Conservation (phyloP, 352 stramenopile genomes). For the Salisapilia sapeloensis region DNA sequence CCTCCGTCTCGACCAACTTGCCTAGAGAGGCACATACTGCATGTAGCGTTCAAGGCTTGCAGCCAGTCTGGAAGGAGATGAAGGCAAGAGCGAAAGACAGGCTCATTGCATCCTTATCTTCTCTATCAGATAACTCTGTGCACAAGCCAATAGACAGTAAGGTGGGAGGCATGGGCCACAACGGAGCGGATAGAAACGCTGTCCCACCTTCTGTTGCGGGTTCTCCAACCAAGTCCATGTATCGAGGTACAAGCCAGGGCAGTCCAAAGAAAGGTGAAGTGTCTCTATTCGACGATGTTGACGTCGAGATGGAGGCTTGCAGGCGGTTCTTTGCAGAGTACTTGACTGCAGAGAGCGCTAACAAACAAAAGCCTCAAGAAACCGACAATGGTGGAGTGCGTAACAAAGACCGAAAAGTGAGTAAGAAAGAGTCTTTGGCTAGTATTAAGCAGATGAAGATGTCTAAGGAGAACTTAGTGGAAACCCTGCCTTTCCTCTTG, state of each 20-base stretch:
- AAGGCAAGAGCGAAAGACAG: conserved; percentile 33
- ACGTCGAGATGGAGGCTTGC: conserved; percentile 69
- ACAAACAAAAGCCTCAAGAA: conserved; percentile 1
- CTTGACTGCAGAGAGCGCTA: conserved; percentile 31
- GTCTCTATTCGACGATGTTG: conserved; percentile 33
- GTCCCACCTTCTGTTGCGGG: too few relatives aligned
- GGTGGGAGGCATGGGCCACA: too few relatives aligned
- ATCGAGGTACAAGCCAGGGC: too few relatives aligned
- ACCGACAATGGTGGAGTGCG: neutral
- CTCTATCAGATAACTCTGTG: neutral
- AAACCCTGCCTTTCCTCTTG: conserved; percentile 61
- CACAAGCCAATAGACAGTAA: too few relatives aligned
- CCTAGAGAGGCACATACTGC: conserved; percentile 58
- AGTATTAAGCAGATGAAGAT: neutral
- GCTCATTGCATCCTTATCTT: too few relatives aligned
- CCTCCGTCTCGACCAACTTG: conserved; percentile 77
- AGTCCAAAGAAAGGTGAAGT: too few relatives aligned
- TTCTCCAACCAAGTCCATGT: too few relatives aligned
- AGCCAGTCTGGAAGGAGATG: conserved; percentile 57
- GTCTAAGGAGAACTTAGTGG: conserved; percentile 9
- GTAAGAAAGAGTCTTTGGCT: conserved; percentile 3
- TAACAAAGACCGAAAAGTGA: conserved; percentile 3
- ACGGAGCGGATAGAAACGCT: too few relatives aligned
- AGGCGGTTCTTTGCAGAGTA: conserved; percentile 81
- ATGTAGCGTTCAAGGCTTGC: conserved; percentile 25